Evolutionary conservation across 1,284 basidiomycete genomes (phyloP).

Genomic region (Ceratobasidium sp.): DNA sequence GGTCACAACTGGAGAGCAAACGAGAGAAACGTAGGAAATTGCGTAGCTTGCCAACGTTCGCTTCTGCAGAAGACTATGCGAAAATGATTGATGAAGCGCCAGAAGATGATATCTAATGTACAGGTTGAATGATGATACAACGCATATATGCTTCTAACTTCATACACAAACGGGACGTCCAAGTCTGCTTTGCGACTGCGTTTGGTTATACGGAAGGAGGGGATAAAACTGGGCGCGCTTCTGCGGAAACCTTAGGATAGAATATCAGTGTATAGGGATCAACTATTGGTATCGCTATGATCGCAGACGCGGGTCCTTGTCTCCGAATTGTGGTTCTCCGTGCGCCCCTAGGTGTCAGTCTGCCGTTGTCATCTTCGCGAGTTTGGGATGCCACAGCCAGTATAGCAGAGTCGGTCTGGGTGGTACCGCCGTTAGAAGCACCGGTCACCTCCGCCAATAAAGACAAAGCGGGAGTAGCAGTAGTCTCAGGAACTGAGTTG

Average conservation of each 20-base stretch:
- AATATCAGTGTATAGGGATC: conserved; percentile 31
- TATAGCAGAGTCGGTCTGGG: no score
- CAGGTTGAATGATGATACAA: not conserved
- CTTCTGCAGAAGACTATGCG: conserved; percentile 94
- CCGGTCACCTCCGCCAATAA: no score
- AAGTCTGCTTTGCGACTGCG: no score
- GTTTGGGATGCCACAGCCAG: no score
- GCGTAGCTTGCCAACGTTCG: conserved; percentile 82
- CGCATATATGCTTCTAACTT: not conserved
- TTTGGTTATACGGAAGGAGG: not conserved
- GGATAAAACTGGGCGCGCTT: not conserved
- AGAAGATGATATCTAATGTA: conserved; percentile 68
- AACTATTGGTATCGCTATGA: not conserved
- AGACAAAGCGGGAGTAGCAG: no score
- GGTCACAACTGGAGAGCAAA: conserved; percentile 53
- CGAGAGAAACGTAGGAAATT: conserved; percentile 69
- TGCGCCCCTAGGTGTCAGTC: no score
- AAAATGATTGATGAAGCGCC: conserved; percentile 84
- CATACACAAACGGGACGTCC: no score
- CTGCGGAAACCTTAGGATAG: not conserved
- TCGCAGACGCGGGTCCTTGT: not conserved
- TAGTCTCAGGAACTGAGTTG: no score
- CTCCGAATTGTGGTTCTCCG: no score
- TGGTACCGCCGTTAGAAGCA: no score
- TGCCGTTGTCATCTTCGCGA: no score